Conservation (phyloP, 805 yeast species). For the Maudiozyma pseudohumilis region DNA sequence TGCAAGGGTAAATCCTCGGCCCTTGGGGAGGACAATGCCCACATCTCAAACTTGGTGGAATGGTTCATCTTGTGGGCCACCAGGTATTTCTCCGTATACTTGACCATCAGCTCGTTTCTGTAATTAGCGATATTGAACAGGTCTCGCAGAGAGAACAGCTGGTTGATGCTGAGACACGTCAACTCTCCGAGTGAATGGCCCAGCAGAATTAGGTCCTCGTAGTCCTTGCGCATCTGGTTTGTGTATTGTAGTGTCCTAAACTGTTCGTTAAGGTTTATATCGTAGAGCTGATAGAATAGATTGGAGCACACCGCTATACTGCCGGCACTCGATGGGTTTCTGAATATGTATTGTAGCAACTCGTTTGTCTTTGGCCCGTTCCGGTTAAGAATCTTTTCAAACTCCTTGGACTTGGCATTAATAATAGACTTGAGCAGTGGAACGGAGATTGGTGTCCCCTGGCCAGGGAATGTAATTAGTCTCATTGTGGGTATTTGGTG, state of each 20-base stretch:
- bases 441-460: conserved; percentile 26
- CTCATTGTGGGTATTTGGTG: conserved; percentile 13
- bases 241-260: not conserved
- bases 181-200: conserved; percentile 31
- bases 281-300: conserved; percentile 19
- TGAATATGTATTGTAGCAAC: conserved; percentile 15
- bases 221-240: not conserved
- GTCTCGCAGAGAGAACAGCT: conserved; percentile 20
- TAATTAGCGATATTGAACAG: conserved; percentile 26
- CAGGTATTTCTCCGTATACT: conserved; percentile 21
- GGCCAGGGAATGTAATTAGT: conserved; percentile 28
- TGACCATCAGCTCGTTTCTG: conserved; percentile 27
- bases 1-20: conserved; percentile 20
- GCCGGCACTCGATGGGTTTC: conserved; percentile 25
- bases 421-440: conserved; percentile 19
- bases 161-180: conserved; percentile 23
- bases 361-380: conserved; percentile 17
- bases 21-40: conserved; percentile 27
- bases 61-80: conserved; percentile 19
- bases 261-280: conserved; percentile 4
- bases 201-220: conserved; percentile 10
- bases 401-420: conserved; percentile 15
- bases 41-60: conserved; percentile 22
- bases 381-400: conserved; percentile 11
- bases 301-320: conserved; percentile 27